These are phyloP conservation scores for Gleditsia sinensis DNA, from an alignment of 306 rosid species.

Conservation along the genomic window DNA sequence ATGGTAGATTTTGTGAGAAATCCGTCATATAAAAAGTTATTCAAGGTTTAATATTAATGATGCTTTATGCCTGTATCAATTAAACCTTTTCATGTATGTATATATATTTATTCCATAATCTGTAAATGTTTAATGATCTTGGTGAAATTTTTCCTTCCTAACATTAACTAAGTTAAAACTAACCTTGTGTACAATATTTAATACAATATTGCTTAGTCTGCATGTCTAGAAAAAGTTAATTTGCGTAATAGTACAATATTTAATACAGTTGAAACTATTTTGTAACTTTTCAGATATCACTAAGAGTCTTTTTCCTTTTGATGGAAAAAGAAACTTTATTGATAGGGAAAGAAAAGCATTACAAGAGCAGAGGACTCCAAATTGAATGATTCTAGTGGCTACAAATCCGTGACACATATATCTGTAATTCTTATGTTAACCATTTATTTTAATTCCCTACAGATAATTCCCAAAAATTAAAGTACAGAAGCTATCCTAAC, in stretches of 20 bases:
- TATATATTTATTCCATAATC: not conserved
- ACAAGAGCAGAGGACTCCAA: too few species aligned
- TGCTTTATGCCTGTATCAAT: not conserved
- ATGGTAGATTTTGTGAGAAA: too few species aligned
- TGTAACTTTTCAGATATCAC: conserved; percentile 11
- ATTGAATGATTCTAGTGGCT: too few species aligned
- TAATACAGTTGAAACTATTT: not conserved
- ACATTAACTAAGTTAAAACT: not conserved
- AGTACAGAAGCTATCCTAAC: too few species aligned
- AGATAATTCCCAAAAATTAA: too few species aligned
- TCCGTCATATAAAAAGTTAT: too few species aligned
- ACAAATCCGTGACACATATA: too few species aligned
- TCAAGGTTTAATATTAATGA: not conserved
- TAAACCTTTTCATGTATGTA: too few species aligned
- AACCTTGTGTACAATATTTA: not conserved
- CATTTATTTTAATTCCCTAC: too few species aligned
- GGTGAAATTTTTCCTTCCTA: not conserved
- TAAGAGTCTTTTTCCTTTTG: not conserved
- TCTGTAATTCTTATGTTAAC: too few species aligned
- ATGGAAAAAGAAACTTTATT: too few species aligned
- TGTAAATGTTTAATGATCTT: conserved; percentile 17
- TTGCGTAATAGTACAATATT: not conserved
- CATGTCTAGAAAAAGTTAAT: conserved; percentile 12
- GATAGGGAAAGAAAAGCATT: too few species aligned
- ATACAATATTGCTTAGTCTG: conserved; percentile 2